Evolutionary conservation across 2,329 filamentous ascomycete genomes (phyloP).

Genomic region (Elsinoe australis): DNA sequence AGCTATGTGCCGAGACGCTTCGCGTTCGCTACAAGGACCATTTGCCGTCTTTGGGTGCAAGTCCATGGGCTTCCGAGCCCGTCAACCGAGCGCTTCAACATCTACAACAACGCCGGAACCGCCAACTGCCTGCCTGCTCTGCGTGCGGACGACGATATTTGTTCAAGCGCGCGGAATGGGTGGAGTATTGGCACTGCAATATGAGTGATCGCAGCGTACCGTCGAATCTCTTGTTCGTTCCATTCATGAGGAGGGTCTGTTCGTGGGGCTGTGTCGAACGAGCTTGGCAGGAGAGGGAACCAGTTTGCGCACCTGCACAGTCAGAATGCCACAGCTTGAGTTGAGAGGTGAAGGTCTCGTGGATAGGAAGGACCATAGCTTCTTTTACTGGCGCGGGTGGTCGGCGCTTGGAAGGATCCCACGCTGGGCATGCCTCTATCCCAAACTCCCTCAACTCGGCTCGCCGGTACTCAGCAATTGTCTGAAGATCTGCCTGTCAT

Average conservation of each 20-base stretch:
- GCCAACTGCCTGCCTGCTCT: slow-evolving; percentile 27
- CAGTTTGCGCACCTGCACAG: too few species aligned
- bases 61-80: slow-evolving; percentile 15
- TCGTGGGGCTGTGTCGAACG: too few species aligned
- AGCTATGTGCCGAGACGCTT: slow-evolving; percentile 28
- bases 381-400: too few species aligned
- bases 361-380: too few species aligned
- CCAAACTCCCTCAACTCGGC: too few species aligned
- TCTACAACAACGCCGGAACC: slow-evolving; percentile 23
- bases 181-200: slow-evolving; percentile 30
- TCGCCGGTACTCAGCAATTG: too few species aligned
- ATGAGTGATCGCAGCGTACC: slow-evolving; percentile 14
- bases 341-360: too few species aligned
- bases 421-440: too few species aligned
- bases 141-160: slow-evolving; percentile 28
- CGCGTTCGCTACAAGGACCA: slow-evolving; percentile 24
- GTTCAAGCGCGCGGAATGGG: slow-evolving; percentile 30
- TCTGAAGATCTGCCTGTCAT: too few species aligned
- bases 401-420: too few species aligned
- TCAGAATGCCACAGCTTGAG: too few species aligned
- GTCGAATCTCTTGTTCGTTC: slow-evolving; percentile 26
- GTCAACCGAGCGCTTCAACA: slow-evolving; percentile 17
- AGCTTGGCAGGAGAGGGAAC: too few species aligned
- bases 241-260: slow-evolving; percentile 30
- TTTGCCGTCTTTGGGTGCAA: slow-evolving; percentile 21